These are phyloP conservation scores for Plasmodium coatneyi DNA, from an alignment of 169 alveolate species.

Conservation along the genomic window DNA sequence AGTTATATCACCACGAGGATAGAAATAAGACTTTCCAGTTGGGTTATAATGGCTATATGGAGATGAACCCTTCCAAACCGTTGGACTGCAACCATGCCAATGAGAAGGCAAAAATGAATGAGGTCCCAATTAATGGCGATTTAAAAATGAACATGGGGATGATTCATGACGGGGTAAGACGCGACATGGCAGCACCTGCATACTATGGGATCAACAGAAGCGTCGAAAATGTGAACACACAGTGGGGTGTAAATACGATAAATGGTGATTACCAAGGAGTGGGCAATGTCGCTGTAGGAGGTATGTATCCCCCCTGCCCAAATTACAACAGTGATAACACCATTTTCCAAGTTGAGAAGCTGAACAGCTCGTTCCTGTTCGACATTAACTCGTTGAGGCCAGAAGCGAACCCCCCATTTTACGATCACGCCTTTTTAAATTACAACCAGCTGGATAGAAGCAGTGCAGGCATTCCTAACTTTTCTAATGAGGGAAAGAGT, in stretches of 20 bases:
- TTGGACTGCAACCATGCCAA: neutral
- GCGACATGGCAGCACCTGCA: neutral
- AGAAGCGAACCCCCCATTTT: constrained; percentile 1
- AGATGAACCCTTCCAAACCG: neutral
- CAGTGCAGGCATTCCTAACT: neutral
- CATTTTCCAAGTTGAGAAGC: constrained; percentile 1
- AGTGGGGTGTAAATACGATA: neutral
- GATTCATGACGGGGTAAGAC: neutral
- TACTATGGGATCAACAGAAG: neutral
- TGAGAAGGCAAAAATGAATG: neutral
- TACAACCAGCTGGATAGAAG: constrained; percentile 12
- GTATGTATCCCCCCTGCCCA: neutral
- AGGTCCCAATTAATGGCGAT: neutral
- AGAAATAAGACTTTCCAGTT: neutral
- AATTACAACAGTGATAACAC: neutral
- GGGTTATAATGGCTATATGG: neutral
- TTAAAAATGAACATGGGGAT: neutral
- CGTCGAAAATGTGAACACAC: neutral
- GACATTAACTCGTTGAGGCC: constrained; percentile 26
- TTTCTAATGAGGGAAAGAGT: neutral
- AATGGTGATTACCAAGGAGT: constrained; percentile 4
- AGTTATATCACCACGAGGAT: neutral
- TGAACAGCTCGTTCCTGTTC: constrained; percentile 31
- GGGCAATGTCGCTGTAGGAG: neutral
- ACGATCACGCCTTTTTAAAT: constrained; percentile 5